phyloP scores from a whole-genome alignment of 768 basidiomycete species.

The Chiua virens region DNA sequence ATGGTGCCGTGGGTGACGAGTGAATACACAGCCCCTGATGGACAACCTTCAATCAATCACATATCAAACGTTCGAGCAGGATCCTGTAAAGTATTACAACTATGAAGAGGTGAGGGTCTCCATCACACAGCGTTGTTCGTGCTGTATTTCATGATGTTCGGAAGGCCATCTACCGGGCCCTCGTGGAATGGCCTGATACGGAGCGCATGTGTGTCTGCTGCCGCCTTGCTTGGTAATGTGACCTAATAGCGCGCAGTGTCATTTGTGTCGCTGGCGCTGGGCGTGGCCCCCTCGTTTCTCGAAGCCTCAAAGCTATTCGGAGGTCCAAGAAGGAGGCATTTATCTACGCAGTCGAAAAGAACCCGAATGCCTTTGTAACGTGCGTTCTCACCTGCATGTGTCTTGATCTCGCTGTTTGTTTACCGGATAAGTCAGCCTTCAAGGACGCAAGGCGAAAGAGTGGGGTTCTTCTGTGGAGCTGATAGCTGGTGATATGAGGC shows the following conservation, averaged over 20 bases:
- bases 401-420: conserved; percentile 14
- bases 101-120: conserved; percentile 78
- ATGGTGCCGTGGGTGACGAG: conserved; percentile 7
- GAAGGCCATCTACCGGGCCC: conserved; percentile 78
- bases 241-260: conserved; percentile 46
- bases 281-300: conserved; percentile 87
- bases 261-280: conserved; percentile 95
- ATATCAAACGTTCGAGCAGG: conserved; percentile 97
- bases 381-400: conserved; percentile 43
- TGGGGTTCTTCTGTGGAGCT: conserved; percentile 83
- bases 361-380: conserved; percentile 95
- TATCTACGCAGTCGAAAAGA: conserved; percentile 94
- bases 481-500: conserved; percentile 94
- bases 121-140: conserved; percentile 9
- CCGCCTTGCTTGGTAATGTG: conserved; percentile 12
- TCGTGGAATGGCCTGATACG: conserved; percentile 65
- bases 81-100: conserved; percentile 93
- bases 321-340: conserved; percentile 60
- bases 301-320: conserved; percentile 75
- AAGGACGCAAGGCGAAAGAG: conserved; percentile 75
- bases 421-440: conserved; percentile 54
- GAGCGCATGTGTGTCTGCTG: conserved; percentile 58
- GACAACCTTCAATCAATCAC: conserved; percentile 94
- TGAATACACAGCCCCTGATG: conserved; percentile 76
- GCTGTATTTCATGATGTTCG: conserved; percentile 8